Evolutionary conservation across 2,329 filamentous ascomycete genomes (phyloP).

Genomic region (Aspergillus fischeri): DNA sequence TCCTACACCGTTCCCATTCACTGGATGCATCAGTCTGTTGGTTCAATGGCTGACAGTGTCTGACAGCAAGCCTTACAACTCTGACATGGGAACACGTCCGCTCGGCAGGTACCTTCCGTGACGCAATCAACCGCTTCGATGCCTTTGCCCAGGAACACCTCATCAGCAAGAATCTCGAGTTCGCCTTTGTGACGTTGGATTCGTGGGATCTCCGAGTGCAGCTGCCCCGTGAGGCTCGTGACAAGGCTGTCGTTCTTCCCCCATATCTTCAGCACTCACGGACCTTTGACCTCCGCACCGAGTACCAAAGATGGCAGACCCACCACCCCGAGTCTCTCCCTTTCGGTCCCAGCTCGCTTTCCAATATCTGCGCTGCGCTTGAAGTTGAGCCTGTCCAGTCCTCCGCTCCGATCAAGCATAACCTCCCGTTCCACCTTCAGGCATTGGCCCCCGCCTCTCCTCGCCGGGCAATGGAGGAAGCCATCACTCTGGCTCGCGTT

Average conservation of each 20-base stretch:
- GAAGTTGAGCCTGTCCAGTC: slow-evolving; percentile 98
- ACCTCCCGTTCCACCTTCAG: slow-evolving; percentile 95
- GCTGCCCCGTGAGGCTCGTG: slow-evolving; percentile 91
- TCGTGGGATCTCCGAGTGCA: slow-evolving; percentile 98
- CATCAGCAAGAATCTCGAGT: slow-evolving; percentile 85
- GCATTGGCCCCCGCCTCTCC: slow-evolving; percentile 92
- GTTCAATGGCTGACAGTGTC: slow-evolving; percentile 25
- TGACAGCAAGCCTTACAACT: slow-evolving; percentile 85
- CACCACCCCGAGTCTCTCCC: slow-evolving; percentile 96
- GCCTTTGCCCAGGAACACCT: slow-evolving; percentile 89
- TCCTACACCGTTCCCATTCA: not conserved
- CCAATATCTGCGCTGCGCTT: slow-evolving; percentile 96
- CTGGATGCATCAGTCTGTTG: slow-evolving; percentile 17
- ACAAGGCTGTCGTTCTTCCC: slow-evolving; percentile 95
- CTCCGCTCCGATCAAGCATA: slow-evolving; percentile 97
- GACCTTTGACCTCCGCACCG: slow-evolving; percentile 92
- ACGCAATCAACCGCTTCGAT: slow-evolving; percentile 93
- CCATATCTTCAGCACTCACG: slow-evolving; percentile 97
- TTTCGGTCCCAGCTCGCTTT: slow-evolving; percentile 89
- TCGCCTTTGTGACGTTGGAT: slow-evolving; percentile 97
- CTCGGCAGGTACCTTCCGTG: slow-evolving; percentile 93
- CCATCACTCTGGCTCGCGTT: slow-evolving; percentile 87
- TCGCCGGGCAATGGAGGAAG: slow-evolving; percentile 94
- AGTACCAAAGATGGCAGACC: slow-evolving; percentile 98
- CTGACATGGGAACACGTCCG: slow-evolving; percentile 99